Evolutionary conservation across 164 flowering plant species (phyloP).

Genomic region (Annona squamosa): DNA sequence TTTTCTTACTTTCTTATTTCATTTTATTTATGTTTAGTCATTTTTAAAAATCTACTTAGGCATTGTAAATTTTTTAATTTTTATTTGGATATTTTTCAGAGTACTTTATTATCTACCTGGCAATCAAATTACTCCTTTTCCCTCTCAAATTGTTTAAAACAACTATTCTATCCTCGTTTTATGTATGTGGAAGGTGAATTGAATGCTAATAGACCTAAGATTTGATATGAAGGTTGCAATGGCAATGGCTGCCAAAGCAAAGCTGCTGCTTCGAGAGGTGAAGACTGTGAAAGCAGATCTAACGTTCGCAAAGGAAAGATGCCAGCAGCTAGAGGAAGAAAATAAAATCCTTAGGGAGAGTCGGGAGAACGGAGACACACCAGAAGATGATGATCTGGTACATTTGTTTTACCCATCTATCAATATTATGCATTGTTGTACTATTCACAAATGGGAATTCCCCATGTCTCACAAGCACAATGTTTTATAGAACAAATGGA

Average conservation of each 20-base stretch:
- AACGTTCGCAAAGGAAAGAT: conserved; percentile 82
- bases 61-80: too few species aligned
- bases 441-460: neutral
- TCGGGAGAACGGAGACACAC: conserved; percentile 60
- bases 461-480: neutral
- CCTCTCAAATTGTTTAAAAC: too few species aligned
- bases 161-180: neutral
- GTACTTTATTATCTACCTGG: too few species aligned
- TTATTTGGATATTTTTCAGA: too few species aligned
- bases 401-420: neutral
- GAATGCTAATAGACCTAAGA: neutral
- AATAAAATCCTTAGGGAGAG: conserved; percentile 69
- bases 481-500: neutral
- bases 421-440: neutral
- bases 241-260: conserved; percentile 98
- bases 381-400: conserved; percentile 96
- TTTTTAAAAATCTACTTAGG: too few species aligned
- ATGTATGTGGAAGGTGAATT: neutral
- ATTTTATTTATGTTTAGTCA: too few species aligned
- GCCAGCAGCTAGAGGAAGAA: conserved; percentile 94
- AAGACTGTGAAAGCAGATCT: conserved; percentile 92
- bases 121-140: too few species aligned
- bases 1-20: too few species aligned
- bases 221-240: conserved; percentile 68
- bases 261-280: conserved; percentile 82